Evolutionary conservation across 2,329 filamentous ascomycete genomes (phyloP).

Genomic region (Diaporthe ampelina): DNA sequence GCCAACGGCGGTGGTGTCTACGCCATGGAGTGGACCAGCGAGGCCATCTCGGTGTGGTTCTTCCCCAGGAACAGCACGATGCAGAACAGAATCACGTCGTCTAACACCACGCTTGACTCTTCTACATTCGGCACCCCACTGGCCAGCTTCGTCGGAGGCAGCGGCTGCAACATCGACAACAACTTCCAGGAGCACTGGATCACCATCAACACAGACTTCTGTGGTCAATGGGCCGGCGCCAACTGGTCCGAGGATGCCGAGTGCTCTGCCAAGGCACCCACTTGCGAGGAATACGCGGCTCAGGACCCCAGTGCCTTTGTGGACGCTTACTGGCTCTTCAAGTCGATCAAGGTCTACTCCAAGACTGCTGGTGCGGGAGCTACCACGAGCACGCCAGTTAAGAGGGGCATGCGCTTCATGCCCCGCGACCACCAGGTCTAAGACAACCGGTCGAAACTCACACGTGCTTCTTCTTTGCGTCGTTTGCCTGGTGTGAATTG

Average conservation of each 20-base stretch:
- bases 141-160: conserved; percentile 76
- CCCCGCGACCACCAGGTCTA: conserved; percentile 29
- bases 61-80: conserved; percentile 71
- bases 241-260: conserved; percentile 68
- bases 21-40: conserved; percentile 81
- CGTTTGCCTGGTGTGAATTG: conserved; percentile 15
- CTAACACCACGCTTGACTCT: conserved; percentile 74
- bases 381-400: background rate
- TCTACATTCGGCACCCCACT: conserved; percentile 76
- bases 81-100: conserved; percentile 60
- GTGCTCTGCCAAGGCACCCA: conserved; percentile 71
- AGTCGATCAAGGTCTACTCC: conserved; percentile 41
- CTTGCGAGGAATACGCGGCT: conserved; percentile 80
- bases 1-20: conserved; percentile 77
- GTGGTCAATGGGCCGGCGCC: conserved; percentile 86
- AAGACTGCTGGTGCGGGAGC: background rate
- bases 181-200: conserved; percentile 82
- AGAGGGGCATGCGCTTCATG: conserved; percentile 34
- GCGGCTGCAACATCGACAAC: conserved; percentile 77
- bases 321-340: conserved; percentile 42
- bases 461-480: conserved; percentile 1
- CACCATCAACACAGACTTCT: conserved; percentile 70
- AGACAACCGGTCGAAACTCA: background rate
- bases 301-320: conserved; percentile 53
- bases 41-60: conserved; percentile 84